A percentile compares a stretch with the other conserved stretches of the same genome.
Evolutionary conservation across 768 basidiomycete species (phyloP).

Genomic region (Suillus lakei): DNA sequence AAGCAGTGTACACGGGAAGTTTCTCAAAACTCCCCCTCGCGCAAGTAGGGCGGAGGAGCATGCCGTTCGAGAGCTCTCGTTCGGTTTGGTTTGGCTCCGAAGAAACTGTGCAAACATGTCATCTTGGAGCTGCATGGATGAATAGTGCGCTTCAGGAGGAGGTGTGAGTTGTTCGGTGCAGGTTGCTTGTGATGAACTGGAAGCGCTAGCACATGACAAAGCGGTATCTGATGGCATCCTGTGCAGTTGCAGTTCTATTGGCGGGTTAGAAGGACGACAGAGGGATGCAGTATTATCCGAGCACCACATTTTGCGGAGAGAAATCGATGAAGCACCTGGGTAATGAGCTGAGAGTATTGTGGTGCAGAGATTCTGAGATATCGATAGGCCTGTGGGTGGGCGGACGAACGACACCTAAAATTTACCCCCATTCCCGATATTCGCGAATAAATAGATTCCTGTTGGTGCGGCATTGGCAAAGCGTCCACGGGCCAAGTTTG

Average conservation of each 20-base stretch:
- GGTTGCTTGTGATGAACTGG: conserved; percentile 10
- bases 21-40: conserved; percentile 42
- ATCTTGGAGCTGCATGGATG: conserved; percentile 31
- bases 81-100: conserved; percentile 32
- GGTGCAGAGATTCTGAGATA: background rate
- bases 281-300: conserved; percentile 9
- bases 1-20: conserved; percentile 24
- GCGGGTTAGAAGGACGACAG: conserved; percentile 20
- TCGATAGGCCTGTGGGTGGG: background rate
- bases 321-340: conserved; percentile 18
- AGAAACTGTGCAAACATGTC: conserved; percentile 37
- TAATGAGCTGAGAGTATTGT: background rate
- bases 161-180: conserved; percentile 15
- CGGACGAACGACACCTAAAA: background rate
- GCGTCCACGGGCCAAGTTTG: conserved; percentile 20
- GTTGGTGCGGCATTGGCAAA: conserved; percentile 13
- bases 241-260: conserved; percentile 27
- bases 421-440: background rate
- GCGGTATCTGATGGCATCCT: conserved; percentile 26
- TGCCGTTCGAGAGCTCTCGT: conserved; percentile 23
- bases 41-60: conserved; percentile 49
- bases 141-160: conserved; percentile 26
- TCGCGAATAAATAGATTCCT: conserved; percentile 5
- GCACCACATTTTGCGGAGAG: conserved; percentile 16
- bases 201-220: conserved; percentile 16